Base-by-base conservation (phyloP, 2,329 filamentous ascomycete species). In the Fusarium tanahbumbuense region DNA sequence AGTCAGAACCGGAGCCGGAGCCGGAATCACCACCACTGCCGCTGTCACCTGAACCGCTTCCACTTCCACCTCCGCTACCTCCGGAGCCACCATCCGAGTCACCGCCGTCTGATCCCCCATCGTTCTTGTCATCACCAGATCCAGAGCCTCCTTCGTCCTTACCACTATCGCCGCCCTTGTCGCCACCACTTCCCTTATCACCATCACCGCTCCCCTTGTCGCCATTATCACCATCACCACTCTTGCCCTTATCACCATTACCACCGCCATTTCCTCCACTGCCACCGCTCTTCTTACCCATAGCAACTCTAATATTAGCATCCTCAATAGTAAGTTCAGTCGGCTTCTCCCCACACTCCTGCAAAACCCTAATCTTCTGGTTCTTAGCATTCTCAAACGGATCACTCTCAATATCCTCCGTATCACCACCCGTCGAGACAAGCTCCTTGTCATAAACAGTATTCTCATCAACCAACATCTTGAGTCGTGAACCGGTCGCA, bases 281-380 rank as follows among this genome's bases (percentile, higher is more conserved):
- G 2, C 44, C 44, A 15, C n/a, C 12, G 2, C 18, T 37, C 4
- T 37, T 37, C 5, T 15, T 20, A 16, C 3, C 12, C 13, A 25
- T 6, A 6, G 46, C n/a, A 23, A 52, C 34, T 10, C 41, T 47
- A 4, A 63, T 55, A 34, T 55, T 62, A 22, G 60, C 60, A 45
- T 62, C 32, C 47, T 45, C 18, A 42, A 63, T 56, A 2, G 58
- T 56, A 20, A 63, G 25, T 25, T 63, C 57, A 8, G 62, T 48
- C n/a, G 57, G 46, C 8, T 55, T 32, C 30, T 63, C 41, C 4
- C 60, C 60, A 18, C 30, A 28, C 20, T 63, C 60, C 6, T 63
- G 57, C 20, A 63, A 16, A 34, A 63, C 23, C 8, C 45, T 32
- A 2, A 63, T 50, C 57, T 62, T 63, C n/a, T 63, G 60, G 16